phyloP scores from a whole-genome alignment of 73 alveolate genomes.

The Paramecium biaurelia region DNA sequence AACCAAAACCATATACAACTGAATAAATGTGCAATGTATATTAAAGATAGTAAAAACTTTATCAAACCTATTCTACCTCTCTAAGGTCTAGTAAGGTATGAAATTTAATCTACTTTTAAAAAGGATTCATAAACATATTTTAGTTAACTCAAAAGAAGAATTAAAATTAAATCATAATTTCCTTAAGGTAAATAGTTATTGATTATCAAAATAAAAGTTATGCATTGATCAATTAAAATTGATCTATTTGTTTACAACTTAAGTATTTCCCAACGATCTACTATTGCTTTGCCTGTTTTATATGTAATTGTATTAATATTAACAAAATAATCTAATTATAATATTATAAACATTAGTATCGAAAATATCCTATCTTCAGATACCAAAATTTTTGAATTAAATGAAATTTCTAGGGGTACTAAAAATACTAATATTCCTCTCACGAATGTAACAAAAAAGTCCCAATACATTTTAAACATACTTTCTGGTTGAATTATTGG shows the following conservation, averaged over 20 bases:
- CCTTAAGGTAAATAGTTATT: not conserved
- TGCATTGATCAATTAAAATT: not conserved
- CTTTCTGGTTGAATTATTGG: constrained; percentile 21
- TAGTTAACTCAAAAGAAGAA: not conserved
- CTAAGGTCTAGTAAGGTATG: not conserved
- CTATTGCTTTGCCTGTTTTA: not conserved
- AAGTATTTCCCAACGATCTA: not conserved
- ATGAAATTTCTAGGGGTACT: not conserved
- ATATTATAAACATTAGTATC: not conserved
- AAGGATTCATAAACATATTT: not conserved
- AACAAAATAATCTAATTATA: not conserved
- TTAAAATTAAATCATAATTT: not conserved
- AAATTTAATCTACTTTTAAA: not conserved
- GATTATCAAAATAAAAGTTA: not conserved
- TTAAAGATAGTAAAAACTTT: not conserved
- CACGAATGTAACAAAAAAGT: not conserved
- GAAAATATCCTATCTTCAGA: not conserved
- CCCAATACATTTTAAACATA: constrained; percentile 19
- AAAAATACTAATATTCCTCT: not conserved
- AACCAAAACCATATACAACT: constrained; percentile 48
- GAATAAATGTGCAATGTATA: not conserved
- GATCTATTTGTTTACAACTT: not conserved
- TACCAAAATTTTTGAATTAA: not conserved
- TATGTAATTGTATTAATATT: not conserved
- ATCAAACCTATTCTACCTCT: not conserved